Percentiles rank a stretch among this genome's conserved stretches.
Evolutionary conservation across 805 yeast species (phyloP).

Genomic region (Blastobotrys attinorum): DNA sequence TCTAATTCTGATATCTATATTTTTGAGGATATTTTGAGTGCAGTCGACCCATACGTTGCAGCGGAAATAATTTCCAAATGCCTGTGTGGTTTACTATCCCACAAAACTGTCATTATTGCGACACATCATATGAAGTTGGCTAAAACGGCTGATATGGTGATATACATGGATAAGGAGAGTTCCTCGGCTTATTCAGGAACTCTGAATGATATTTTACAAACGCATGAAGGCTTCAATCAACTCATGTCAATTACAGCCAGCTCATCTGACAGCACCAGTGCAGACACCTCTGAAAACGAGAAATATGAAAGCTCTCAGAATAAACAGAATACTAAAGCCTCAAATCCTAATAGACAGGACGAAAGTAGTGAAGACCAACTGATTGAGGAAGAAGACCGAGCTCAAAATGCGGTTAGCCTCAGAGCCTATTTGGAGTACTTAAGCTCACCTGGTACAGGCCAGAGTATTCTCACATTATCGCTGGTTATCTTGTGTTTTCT

Average conservation of each 20-base stretch:
- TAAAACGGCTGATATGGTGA: constrained; percentile 72
- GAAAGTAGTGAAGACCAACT: constrained; percentile 14
- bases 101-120: constrained; percentile 82
- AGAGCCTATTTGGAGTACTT: constrained; percentile 44
- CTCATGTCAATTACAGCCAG: constrained; percentile 24
- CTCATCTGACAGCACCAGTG: neutral
- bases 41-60: constrained; percentile 95
- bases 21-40: constrained; percentile 90
- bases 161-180: constrained; percentile 76
- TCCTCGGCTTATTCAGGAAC: constrained; percentile 56
- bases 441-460: constrained; percentile 39
- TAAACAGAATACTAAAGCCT: constrained; percentile 18
- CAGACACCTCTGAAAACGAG: constrained; percentile 23
- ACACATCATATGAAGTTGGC: constrained; percentile 91
- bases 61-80: constrained; percentile 87
- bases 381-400: constrained; percentile 12
- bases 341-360: constrained; percentile 14
- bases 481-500: constrained; percentile 41
- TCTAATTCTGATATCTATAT: constrained; percentile 73
- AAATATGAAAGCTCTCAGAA: no score
- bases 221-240: constrained; percentile 41
- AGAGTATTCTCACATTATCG: constrained; percentile 36
- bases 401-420: constrained; percentile 17
- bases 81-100: constrained; percentile 78
- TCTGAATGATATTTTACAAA: constrained; percentile 40